Base-by-base conservation (phyloP, 2,329 filamentous ascomycete species). In the Botrytis porri region DNA sequence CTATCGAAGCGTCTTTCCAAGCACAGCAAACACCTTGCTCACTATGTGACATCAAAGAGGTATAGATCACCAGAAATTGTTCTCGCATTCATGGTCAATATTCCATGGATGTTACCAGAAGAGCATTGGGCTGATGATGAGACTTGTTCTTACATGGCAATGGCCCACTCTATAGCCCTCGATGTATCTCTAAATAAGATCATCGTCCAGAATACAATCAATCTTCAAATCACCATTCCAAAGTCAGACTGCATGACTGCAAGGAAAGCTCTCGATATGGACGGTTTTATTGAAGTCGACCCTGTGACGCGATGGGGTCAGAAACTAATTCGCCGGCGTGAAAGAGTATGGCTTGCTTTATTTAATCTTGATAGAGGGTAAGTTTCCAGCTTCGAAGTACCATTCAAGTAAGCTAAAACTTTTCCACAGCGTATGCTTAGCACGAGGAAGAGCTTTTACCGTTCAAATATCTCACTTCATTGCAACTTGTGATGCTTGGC, bases 11-110 rank as follows among this genome's bases (percentile, higher is more conserved):
- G 91, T 39, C 83, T 93, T 1, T 88, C 89, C 0, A 86, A 88
- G 70, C 91, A 93, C 76, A 87, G 87, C 75, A 89, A 88, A 75
- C 84, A 84, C 37, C 85, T 93, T 5, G 90, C 89, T 0, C 86
- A 89, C 39, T 85, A 87, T 41, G 86, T 93, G 61, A 88, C 91
- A 67, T 82, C 85, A 0, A 85, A 87, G 63, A 87, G 90, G 3
- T 87, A 89, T 77, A 87, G 90, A 72, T 93, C 91, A 0, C 90
- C 92, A 9, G 91, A 93, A 79, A 92, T 93, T 72, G 89, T 93
- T 0, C 83, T 93, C 1, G 91, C 89, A 0, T 93, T 93, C 78
- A 91, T 93, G 88, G 86, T 92, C 45, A 93, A 93, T 74, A 87
- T 93, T 10, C 91, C 91, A 0, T 93, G 91, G 91, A 92, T 93